phyloP scores from a whole-genome alignment of 2,329 filamentous ascomycete genomes.

The Lachnellula occidentalis region DNA sequence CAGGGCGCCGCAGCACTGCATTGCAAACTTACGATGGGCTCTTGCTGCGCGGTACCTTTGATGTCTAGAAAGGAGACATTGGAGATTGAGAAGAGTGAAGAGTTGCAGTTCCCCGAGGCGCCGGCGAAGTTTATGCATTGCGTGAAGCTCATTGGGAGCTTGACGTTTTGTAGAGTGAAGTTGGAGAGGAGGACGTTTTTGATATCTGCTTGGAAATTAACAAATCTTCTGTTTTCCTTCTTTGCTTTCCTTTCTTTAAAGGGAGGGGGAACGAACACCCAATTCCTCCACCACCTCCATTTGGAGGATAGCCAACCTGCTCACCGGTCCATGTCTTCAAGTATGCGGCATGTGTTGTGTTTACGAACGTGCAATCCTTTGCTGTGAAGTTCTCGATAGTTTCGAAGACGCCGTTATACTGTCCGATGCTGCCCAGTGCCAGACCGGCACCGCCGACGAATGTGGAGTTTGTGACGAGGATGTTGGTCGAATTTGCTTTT shows the following conservation, averaged over 20 bases:
- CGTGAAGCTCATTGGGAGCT: slow-evolving; percentile 31
- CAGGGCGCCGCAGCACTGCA: slow-evolving; percentile 30
- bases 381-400: slow-evolving; percentile 44
- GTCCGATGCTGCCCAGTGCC: slow-evolving; percentile 52
- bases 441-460: slow-evolving; percentile 47
- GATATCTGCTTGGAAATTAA: not conserved
- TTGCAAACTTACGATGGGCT: slow-evolving; percentile 27
- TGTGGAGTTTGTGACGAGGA: slow-evolving; percentile 42
- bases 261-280: slow-evolving; percentile 30
- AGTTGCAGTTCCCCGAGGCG: slow-evolving; percentile 34
- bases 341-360: slow-evolving; percentile 44
- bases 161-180: slow-evolving; percentile 21
- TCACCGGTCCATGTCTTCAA: slow-evolving; percentile 54
- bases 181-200: not conserved
- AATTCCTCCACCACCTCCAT: slow-evolving; percentile 51
- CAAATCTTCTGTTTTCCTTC: not conserved
- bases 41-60: slow-evolving; percentile 14
- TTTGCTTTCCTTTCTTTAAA: not conserved
- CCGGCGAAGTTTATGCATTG: slow-evolving; percentile 36
- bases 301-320: slow-evolving; percentile 45
- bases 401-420: slow-evolving; percentile 45
- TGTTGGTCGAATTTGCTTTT: slow-evolving; percentile 52
- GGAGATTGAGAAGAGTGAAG: slow-evolving; percentile 35
- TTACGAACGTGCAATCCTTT: slow-evolving; percentile 40
- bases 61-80: slow-evolving; percentile 26